Evolutionary conservation across 2,329 filamentous ascomycete species (phyloP), one percentile per base, ranked within the genome.

Genomic region (Exophiala alcalophila): DNA sequence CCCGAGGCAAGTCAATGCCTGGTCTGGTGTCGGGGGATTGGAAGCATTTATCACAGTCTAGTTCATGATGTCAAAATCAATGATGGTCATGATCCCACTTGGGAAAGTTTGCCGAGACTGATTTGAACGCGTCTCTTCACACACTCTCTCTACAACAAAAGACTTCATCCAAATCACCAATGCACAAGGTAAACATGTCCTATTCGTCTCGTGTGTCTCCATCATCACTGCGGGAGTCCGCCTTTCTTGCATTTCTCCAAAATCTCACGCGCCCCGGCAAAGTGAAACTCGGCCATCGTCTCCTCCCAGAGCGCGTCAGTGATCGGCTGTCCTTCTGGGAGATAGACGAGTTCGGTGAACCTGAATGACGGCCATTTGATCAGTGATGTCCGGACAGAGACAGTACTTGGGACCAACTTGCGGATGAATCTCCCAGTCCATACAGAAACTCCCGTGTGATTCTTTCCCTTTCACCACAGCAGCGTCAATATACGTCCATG

Each of bases 361-460:
- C 34, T 3, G 28, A 44, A 45, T 19, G 53, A 58, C 37, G 19
- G n/a, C n/a, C 3, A 10, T n/a, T 23, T 7, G 10, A 16, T 0
- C 55, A 61, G 24, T 71, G 68, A 5, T 63, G 5, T 9, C 12
- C 11, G 7, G 9, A 7, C n/a, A 24, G n/a, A 12, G 20, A n/a
- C 8, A 12, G 5, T 8, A 24, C 18, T 29, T n/a, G n/a, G n/a
- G n/a, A n/a, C n/a, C 14, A 25, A 62, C 71, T 66, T 57, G 74
- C 67, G 70, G 65, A 2, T 54, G 50, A 14, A 74, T 66, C 5
- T 68, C 57, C 63, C 70, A 74, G 31, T 69, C 67, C 63, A 69
- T 72, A 0, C 76, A 26, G 45, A 71, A 75, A 30, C 67, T 71
- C 0, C 72, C 73, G 52, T 78, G 74, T 0, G 68, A 69, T 51